phyloP scores from a whole-genome alignment of 1,139 yeast genomes.

The Kurtzmaniella quercitrusa region DNA sequence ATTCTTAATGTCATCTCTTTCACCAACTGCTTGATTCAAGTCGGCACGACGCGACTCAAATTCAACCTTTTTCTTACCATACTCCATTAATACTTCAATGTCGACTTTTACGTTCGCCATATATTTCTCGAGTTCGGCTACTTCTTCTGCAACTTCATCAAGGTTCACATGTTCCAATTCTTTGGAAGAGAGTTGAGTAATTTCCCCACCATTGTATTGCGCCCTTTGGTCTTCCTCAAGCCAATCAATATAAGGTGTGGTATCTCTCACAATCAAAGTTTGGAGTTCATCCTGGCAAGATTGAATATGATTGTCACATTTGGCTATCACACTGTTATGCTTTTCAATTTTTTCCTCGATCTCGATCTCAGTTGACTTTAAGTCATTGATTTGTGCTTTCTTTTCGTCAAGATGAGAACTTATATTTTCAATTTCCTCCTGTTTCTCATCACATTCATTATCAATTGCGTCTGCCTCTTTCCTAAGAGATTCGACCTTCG shows the following conservation, averaged over 20 bases:
- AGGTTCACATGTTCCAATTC: slow-evolving; percentile 51
- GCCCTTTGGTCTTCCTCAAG: slow-evolving; percentile 34
- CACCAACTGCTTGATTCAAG: slow-evolving; percentile 60
- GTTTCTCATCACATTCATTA: slow-evolving; percentile 28
- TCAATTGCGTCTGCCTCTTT: slow-evolving; percentile 21
- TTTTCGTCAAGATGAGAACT: slow-evolving; percentile 48
- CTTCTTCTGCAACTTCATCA: slow-evolving; percentile 47
- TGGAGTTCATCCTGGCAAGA: slow-evolving; percentile 36
- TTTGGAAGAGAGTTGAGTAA: slow-evolving; percentile 46
- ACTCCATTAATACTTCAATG: slow-evolving; percentile 72
- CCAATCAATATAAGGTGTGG: slow-evolving; percentile 49
- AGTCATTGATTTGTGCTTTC: slow-evolving; percentile 52
- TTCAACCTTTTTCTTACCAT: slow-evolving; percentile 63
- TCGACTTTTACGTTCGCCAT: slow-evolving; percentile 63
- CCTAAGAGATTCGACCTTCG: slow-evolving; percentile 31
- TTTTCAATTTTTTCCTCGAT: slow-evolving; percentile 63
- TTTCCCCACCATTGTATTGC: slow-evolving; percentile 30
- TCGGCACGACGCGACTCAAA: slow-evolving; percentile 60
- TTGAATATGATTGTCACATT: slow-evolving; percentile 35
- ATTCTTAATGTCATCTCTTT: slow-evolving; percentile 63
- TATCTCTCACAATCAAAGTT: slow-evolving; percentile 48
- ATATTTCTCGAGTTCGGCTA: slow-evolving; percentile 53
- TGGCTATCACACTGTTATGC: slow-evolving; percentile 39
- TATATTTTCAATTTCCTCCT: slow-evolving; percentile 32
- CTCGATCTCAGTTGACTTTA: slow-evolving; percentile 69